phyloP scores from a whole-genome alignment of 106 monocot genomes.

The Gastrodia elata region DNA sequence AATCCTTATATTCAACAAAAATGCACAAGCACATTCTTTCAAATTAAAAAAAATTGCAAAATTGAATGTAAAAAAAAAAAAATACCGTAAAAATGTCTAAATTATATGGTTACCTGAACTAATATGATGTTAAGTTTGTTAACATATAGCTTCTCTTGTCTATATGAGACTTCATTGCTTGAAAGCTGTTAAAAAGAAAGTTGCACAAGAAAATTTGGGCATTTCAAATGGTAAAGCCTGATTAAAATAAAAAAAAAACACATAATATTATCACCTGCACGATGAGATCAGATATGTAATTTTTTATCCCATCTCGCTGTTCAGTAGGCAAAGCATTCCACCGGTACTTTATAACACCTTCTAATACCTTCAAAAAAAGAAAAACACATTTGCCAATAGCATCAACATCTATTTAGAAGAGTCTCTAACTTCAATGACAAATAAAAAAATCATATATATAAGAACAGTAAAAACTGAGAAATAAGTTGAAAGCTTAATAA shows the following conservation, averaged over 20 bases:
- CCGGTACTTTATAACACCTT: slow-evolving; percentile 92
- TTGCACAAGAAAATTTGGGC: neutral
- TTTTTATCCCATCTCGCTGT: slow-evolving; percentile 95
- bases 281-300: slow-evolving; percentile 98
- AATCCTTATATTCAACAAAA: neutral
- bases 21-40: neutral
- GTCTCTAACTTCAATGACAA: neutral
- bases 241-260: neutral
- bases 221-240: neutral
- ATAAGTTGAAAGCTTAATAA: neutral
- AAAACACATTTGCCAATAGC: neutral
- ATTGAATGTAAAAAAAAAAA: neutral
- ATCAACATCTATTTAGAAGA: neutral
- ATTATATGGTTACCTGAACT: slow-evolving; percentile 63
- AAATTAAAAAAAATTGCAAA: neutral
- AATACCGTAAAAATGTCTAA: neutral
- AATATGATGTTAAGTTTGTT: slow-evolving; percentile 96
- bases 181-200: slow-evolving; percentile 52
- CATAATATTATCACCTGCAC: slow-evolving; percentile 50
- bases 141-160: slow-evolving; percentile 81
- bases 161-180: slow-evolving; percentile 82
- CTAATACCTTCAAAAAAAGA: slow-evolving; percentile 55
- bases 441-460: too few species aligned
- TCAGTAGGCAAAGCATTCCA: slow-evolving; percentile 98
- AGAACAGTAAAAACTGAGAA: neutral